Conservation (phyloP, 2,329 filamentous ascomycete species). For the Blastomyces silverae region DNA sequence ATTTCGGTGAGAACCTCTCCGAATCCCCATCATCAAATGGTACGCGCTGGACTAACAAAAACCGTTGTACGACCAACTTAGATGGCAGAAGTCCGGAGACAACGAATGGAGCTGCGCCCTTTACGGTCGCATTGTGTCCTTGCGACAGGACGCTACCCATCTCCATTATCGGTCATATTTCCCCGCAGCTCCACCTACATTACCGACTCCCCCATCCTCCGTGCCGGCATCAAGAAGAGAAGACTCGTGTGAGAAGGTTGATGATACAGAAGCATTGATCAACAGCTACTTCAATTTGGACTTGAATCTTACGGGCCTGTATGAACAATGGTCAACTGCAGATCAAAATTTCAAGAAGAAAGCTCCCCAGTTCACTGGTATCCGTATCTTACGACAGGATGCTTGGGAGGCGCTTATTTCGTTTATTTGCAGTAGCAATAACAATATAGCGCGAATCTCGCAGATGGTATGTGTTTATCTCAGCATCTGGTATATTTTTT, state of each 20-base stretch:
- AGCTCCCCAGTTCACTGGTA: slow-evolving; percentile 79
- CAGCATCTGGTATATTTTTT: neutral
- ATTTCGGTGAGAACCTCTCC: slow-evolving; percentile 52
- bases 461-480: slow-evolving; percentile 64
- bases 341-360: slow-evolving; percentile 86
- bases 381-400: slow-evolving; percentile 89
- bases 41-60: slow-evolving; percentile 6
- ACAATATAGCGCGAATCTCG: slow-evolving; percentile 90
- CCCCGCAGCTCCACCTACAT: slow-evolving; percentile 32
- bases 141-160: slow-evolving; percentile 72
- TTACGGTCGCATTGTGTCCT: slow-evolving; percentile 72
- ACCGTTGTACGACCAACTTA: slow-evolving; percentile 28
- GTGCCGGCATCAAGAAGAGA: slow-evolving; percentile 31
- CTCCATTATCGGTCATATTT: slow-evolving; percentile 73
- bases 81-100: slow-evolving; percentile 75
- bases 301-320: slow-evolving; percentile 68
- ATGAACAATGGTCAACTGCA: slow-evolving; percentile 75
- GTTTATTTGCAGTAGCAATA: slow-evolving; percentile 99
- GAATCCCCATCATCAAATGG: slow-evolving; percentile 8
- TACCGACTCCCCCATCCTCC: slow-evolving; percentile 36
- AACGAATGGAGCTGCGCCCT: slow-evolving; percentile 89
- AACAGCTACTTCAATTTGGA: slow-evolving; percentile 80
- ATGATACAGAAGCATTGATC: slow-evolving; percentile 68
- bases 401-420: slow-evolving; percentile 89
- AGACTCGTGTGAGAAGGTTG: slow-evolving; percentile 37